These are phyloP conservation scores for Fusarium drepaniforme DNA, from an alignment of 2,329 filamentous ascomycete species.

Conservation along the genomic window DNA sequence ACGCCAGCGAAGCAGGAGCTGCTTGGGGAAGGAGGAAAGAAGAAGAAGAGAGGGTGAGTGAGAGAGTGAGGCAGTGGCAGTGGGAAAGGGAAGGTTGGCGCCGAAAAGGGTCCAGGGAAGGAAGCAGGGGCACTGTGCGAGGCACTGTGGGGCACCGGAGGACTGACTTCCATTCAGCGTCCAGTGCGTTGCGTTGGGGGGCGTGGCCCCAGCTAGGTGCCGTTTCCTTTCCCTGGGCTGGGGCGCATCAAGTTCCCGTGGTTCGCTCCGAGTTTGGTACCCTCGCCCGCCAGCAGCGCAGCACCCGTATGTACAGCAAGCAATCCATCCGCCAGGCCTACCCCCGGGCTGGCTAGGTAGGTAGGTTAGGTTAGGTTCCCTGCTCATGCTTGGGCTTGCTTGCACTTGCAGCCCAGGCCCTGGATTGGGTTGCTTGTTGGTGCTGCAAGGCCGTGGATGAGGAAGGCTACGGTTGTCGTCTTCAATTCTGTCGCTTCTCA, in stretches of 20 bases:
- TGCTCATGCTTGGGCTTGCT: neutral
- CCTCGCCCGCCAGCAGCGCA: slow-evolving; percentile 4
- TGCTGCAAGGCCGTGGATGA: neutral
- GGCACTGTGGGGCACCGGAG: slow-evolving; percentile 18
- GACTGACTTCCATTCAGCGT: slow-evolving; percentile 2
- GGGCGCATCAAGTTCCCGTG: slow-evolving; percentile 32
- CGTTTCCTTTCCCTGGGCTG: slow-evolving; percentile 34
- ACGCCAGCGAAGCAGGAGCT: slow-evolving; percentile 44
- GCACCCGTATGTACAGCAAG: slow-evolving; percentile 2
- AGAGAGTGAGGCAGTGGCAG: slow-evolving; percentile 37
- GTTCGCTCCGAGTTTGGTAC: slow-evolving; percentile 27
- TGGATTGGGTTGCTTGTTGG: slow-evolving; percentile 2
- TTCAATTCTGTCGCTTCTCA: slow-evolving; percentile 12
- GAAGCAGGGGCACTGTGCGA: slow-evolving; percentile 15
- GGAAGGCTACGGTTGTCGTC: slow-evolving; percentile 12
- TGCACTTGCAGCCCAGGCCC: neutral
- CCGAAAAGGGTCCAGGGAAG: slow-evolving; percentile 37
- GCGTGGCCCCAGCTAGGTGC: slow-evolving; percentile 40
- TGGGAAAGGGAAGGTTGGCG: slow-evolving; percentile 37
- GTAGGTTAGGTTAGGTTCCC: neutral
- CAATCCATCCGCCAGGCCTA: neutral
- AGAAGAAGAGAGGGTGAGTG: slow-evolving; percentile 32
- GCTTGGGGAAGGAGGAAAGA: slow-evolving; percentile 39
- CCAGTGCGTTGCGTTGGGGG: slow-evolving; percentile 7
- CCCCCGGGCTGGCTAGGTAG: neutral